These are phyloP conservation scores for Colletotrichum sp. DNA, from an alignment of 2,329 filamentous ascomycete species.

Conservation along the genomic window DNA sequence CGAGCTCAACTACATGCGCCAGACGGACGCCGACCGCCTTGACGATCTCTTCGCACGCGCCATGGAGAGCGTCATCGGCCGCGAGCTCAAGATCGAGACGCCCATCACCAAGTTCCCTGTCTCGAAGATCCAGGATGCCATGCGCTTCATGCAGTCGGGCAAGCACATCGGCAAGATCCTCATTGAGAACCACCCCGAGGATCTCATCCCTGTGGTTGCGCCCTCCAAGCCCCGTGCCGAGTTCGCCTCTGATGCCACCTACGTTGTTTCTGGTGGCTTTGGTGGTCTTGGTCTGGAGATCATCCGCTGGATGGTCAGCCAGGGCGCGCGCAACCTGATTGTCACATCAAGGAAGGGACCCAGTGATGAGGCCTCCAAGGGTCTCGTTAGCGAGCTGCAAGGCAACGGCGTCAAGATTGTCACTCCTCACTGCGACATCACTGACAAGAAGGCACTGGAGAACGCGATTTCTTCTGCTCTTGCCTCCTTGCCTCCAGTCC, in stretches of 20 bases:
- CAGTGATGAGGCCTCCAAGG: constrained; percentile 5
- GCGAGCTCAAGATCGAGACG: constrained; percentile 26
- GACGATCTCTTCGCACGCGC: constrained; percentile 25
- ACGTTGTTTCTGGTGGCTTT: constrained; percentile 6
- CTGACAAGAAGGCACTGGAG: neutral
- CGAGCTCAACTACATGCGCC: constrained; percentile 46
- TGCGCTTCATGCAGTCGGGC: constrained; percentile 41
- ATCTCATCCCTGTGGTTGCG: neutral
- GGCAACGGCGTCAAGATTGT: neutral
- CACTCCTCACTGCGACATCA: constrained; percentile 16
- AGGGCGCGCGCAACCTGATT: constrained; percentile 31
- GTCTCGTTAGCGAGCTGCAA: constrained; percentile 1
- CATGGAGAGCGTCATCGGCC: constrained; percentile 19
- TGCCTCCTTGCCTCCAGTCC: neutral
- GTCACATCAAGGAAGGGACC: constrained; percentile 30
- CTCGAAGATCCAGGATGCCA: constrained; percentile 33
- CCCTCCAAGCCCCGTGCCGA: neutral
- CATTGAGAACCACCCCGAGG: constrained; percentile 10
- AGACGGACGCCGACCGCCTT: constrained; percentile 48
- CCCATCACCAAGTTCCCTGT: constrained; percentile 31
- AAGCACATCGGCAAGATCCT: constrained; percentile 44
- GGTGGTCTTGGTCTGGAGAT: constrained; percentile 13
- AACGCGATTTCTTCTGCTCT: neutral
- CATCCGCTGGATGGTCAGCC: constrained; percentile 31
- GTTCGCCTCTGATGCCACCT: neutral